Percentiles rank a stretch among this genome's conserved stretches.
Conservation (phyloP, 805 yeast genomes). For the Priceomyces haplophilus region DNA sequence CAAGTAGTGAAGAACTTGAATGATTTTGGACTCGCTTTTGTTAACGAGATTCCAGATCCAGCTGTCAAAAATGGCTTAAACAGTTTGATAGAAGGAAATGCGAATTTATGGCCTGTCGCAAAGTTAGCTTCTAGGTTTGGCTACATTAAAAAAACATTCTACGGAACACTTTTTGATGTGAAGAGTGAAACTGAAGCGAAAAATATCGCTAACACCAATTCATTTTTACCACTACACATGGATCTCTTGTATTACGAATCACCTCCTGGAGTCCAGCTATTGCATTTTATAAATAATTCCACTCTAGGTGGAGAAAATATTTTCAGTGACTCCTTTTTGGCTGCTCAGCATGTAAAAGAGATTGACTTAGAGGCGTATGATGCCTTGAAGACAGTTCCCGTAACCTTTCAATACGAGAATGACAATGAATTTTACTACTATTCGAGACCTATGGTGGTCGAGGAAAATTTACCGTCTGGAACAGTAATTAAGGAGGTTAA, state of each 20-base stretch:
- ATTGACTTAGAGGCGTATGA: constrained; percentile 60
- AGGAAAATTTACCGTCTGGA: constrained; percentile 30
- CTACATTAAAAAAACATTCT: constrained; percentile 66
- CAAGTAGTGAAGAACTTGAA: constrained; percentile 46
- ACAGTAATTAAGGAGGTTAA: constrained; percentile 52
- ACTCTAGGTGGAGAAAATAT: constrained; percentile 66
- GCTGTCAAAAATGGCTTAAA: constrained; percentile 22
- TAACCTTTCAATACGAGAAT: constrained; percentile 66
- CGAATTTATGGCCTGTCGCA: constrained; percentile 39
- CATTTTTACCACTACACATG: constrained; percentile 70
- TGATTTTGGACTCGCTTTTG: constrained; percentile 53
- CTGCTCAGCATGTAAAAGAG: constrained; percentile 54
- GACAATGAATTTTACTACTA: constrained; percentile 60
- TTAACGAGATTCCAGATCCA: constrained; percentile 52
- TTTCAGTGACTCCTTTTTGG: constrained; percentile 68
- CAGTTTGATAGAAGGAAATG: constrained; percentile 38
- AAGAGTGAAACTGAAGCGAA: constrained; percentile 47
- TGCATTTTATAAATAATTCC: constrained; percentile 56
- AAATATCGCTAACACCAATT: constrained; percentile 67
- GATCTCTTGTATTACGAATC: constrained; percentile 74
- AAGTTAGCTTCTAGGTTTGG: constrained; percentile 53
- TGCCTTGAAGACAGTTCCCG: constrained; percentile 60
- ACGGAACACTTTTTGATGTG: constrained; percentile 71
- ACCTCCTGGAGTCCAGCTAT: constrained; percentile 74
- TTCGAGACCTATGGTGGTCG: constrained; percentile 61